These are phyloP conservation scores for Agroathelia rolfsii DNA, from an alignment of 1,284 basidiomycete genomes.

Conservation along the genomic window DNA sequence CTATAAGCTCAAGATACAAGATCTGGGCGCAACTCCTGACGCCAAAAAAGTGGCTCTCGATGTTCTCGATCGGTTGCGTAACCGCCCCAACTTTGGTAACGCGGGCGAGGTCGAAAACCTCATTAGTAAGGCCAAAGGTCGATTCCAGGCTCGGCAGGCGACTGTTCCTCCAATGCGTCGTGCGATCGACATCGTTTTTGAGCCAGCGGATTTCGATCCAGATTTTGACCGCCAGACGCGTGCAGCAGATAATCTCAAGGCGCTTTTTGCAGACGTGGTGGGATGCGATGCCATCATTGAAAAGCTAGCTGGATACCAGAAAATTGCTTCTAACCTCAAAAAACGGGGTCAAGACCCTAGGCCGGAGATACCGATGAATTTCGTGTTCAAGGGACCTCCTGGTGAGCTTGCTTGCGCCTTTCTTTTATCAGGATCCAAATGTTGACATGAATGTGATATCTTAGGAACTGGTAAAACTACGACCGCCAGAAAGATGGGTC, in stretches of 20 bases:
- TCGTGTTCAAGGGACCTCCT: slow-evolving; percentile 15
- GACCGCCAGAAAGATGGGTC: slow-evolving; percentile 11
- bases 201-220: slow-evolving; percentile 13
- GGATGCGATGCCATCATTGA: slow-evolving; percentile 9
- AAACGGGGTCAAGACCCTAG: slow-evolving; percentile 7
- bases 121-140: slow-evolving; percentile 9
- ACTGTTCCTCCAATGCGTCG: slow-evolving; percentile 19
- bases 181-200: slow-evolving; percentile 12
- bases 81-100: slow-evolving; percentile 14
- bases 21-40: slow-evolving; percentile 10
- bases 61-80: slow-evolving; percentile 9
- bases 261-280: slow-evolving; percentile 12
- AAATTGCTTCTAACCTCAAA: slow-evolving; percentile 8
- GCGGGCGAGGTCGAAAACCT: slow-evolving; percentile 13
- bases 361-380: slow-evolving; percentile 10
- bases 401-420: too few species aligned
- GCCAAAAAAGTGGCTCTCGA: slow-evolving; percentile 12
- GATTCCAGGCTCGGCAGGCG: slow-evolving; percentile 17
- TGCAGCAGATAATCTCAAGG: slow-evolving; percentile 7
- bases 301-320: slow-evolving; percentile 10
- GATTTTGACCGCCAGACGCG: slow-evolving; percentile 8
- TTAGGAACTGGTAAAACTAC: slow-evolving; percentile 15
- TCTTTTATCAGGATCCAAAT: background rate
- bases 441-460: background rate
- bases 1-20: slow-evolving; percentile 10